Evolutionary conservation across 139 green algal genomes (phyloP).

Genomic region (Desmodesmus armatus): DNA sequence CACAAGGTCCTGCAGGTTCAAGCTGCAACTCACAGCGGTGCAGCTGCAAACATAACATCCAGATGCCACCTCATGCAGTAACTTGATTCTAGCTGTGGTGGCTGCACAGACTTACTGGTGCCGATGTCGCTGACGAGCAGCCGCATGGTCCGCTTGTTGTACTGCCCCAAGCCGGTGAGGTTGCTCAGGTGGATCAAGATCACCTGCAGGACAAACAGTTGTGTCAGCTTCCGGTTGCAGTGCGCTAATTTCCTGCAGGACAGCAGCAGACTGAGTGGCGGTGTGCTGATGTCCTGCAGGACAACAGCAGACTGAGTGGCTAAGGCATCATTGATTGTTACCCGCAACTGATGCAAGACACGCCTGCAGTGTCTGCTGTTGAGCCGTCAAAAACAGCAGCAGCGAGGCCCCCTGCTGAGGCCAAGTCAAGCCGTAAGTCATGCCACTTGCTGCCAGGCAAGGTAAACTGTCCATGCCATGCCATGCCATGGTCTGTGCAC

Average conservation of each 20-base stretch:
- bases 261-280: background rate
- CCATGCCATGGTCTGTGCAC: too few relatives aligned
- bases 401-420: too few relatives aligned
- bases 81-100: background rate
- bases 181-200: constrained; percentile 70
- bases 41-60: too few relatives aligned
- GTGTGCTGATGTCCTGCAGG: background rate
- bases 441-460: too few relatives aligned
- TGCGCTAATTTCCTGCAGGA: background rate
- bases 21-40: too few relatives aligned
- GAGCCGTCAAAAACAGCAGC: background rate
- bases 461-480: too few relatives aligned
- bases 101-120: constrained; percentile 4
- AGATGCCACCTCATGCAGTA: too few relatives aligned
- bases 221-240: too few relatives aligned
- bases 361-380: background rate
- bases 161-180: constrained; percentile 65
- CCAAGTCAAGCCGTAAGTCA: too few relatives aligned
- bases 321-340: too few relatives aligned
- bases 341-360: too few relatives aligned
- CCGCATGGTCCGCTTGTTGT: constrained; percentile 69
- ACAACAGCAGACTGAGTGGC: background rate
- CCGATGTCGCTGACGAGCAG: constrained; percentile 59
- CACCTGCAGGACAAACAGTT: constrained; percentile 58
- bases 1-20: too few relatives aligned